Conservation (phyloP, 306 rosid species). For the Fragaria nilgerrensis region DNA sequence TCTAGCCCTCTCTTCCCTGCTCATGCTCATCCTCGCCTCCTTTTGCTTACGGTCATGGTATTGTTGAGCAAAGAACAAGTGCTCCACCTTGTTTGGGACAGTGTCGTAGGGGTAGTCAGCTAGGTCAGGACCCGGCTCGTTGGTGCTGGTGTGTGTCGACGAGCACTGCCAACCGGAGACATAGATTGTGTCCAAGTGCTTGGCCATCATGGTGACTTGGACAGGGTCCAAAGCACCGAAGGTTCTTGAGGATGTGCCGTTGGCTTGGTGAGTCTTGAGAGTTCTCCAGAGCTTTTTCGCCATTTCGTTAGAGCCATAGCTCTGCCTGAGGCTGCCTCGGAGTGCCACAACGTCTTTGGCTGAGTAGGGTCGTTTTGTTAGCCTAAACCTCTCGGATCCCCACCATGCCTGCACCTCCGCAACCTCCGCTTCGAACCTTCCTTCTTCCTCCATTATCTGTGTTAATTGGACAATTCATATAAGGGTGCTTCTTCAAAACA, state of each 20-base stretch:
- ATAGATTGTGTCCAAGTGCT: slow-evolving; percentile 79
- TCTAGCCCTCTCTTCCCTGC: slow-evolving; percentile 68
- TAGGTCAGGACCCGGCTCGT: slow-evolving; percentile 96
- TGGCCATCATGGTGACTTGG: slow-evolving; percentile 94
- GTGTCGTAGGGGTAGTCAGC: slow-evolving; percentile 98
- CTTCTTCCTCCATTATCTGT: slow-evolving; percentile 92
- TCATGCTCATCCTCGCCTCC: slow-evolving; percentile 83
- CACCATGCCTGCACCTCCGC: slow-evolving; percentile 95
- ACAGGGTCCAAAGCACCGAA: slow-evolving; percentile 98
- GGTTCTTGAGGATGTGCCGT: slow-evolving; percentile 85
- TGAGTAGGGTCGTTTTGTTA: slow-evolving; percentile 68
- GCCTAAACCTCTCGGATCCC: slow-evolving; percentile 79
- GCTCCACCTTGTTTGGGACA: slow-evolving; percentile 96
- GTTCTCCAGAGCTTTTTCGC: slow-evolving; percentile 86
- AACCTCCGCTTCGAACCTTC: slow-evolving; percentile 79
- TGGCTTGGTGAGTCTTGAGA: slow-evolving; percentile 83
- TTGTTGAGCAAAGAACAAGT: slow-evolving; percentile 83
- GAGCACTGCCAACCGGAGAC: slow-evolving; percentile 99
- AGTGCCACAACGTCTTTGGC: slow-evolving; percentile 79
- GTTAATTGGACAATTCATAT: slow-evolving; percentile 3
- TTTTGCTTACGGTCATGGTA: slow-evolving; percentile 89
- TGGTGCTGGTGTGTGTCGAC: slow-evolving; percentile 82
- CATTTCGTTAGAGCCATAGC: slow-evolving; percentile 76
- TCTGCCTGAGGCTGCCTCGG: slow-evolving; percentile 72
- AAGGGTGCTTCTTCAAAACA: not conserved